phyloP scores from a whole-genome alignment of 1,139 yeast species.

The Suhomyces taliae region DNA sequence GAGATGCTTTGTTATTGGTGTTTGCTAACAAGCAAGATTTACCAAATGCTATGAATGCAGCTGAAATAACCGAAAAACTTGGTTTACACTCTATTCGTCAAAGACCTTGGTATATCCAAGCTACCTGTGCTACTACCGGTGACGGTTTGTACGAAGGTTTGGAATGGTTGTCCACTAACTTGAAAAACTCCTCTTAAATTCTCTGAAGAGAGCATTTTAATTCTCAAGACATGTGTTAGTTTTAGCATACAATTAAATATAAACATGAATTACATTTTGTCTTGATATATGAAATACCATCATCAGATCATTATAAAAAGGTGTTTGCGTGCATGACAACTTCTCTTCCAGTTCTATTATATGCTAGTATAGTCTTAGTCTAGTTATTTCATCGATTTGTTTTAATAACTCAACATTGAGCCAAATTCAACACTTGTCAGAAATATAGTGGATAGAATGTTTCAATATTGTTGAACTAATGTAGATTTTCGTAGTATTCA shows the following conservation, averaged over 20 bases:
- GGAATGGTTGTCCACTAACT: slow-evolving; percentile 86
- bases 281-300: slow-evolving; percentile 5
- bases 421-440: no score
- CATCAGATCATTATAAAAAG: slow-evolving; percentile 1
- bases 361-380: slow-evolving; percentile 8
- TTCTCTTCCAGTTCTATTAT: slow-evolving; percentile 10
- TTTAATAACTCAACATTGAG: neutral
- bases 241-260: slow-evolving; percentile 11
- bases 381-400: slow-evolving; percentile 9
- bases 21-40: slow-evolving; percentile 93
- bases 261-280: slow-evolving; percentile 7
- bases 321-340: slow-evolving; percentile 1
- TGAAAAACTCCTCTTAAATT: slow-evolving; percentile 56
- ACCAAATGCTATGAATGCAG: slow-evolving; percentile 90
- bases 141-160: slow-evolving; percentile 89
- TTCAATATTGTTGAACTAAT: neutral
- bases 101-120: slow-evolving; percentile 88
- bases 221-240: slow-evolving; percentile 9
- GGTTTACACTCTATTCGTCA: slow-evolving; percentile 83
- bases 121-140: slow-evolving; percentile 89
- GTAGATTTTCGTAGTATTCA: neutral
- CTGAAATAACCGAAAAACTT: slow-evolving; percentile 82
- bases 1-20: slow-evolving; percentile 85
- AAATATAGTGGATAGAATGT: no score
- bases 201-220: slow-evolving; percentile 2